phyloP scores from a whole-genome alignment of 202 grass and related monocot species.

The Setaria italica region DNA sequence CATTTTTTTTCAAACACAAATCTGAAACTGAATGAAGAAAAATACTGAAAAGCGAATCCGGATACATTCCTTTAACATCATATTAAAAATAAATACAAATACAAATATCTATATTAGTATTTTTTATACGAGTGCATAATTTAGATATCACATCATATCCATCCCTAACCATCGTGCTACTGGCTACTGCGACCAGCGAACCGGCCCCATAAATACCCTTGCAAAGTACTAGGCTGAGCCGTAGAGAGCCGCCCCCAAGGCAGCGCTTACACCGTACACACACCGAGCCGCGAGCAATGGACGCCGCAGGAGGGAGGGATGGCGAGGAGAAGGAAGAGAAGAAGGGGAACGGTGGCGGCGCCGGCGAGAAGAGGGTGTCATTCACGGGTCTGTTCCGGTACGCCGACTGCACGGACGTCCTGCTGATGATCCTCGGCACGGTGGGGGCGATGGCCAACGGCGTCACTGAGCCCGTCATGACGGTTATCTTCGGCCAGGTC shows the following conservation, averaged over 20 bases:
- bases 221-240: neutral
- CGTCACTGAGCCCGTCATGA: constrained; percentile 78
- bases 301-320: constrained; percentile 20
- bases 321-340: constrained; percentile 34
- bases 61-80: no score
- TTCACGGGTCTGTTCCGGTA: constrained; percentile 66
- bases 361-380: constrained; percentile 48
- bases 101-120: no score
- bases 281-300: constrained; percentile 27
- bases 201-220: constrained; percentile 48
- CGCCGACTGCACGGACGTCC: constrained; percentile 60
- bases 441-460: constrained; percentile 67
- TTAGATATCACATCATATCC: no score
- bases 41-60: no score
- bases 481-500: constrained; percentile 78
- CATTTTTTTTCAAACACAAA: no score
- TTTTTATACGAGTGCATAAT: no score
- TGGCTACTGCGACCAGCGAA: no score
- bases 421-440: constrained; percentile 71
- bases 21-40: no score
- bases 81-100: no score
- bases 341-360: neutral
- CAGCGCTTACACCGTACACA: neutral
- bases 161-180: no score
- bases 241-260: neutral